These are phyloP conservation scores for Trypanosoma cruzi DNA, from an alignment of 208 protist species.

Conservation along the genomic window DNA sequence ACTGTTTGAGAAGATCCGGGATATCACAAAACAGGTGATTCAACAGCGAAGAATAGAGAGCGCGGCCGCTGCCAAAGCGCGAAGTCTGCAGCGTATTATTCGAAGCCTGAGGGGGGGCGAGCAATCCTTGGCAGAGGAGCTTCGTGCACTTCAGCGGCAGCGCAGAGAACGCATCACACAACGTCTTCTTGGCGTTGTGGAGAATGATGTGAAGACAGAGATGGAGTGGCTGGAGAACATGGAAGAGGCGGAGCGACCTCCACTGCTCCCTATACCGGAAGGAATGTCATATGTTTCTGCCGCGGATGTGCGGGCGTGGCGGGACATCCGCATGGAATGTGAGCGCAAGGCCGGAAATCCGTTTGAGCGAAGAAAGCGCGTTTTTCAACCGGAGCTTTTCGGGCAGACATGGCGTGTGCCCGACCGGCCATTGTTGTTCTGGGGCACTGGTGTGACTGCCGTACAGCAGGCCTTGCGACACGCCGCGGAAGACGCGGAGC, in stretches of 20 bases:
- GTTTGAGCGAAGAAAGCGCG: constrained; percentile 33
- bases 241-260: constrained; percentile 81
- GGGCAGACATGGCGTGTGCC: constrained; percentile 75
- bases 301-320: constrained; percentile 69
- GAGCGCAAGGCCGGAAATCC: constrained; percentile 51
- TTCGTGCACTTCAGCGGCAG: constrained; percentile 46
- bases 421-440: constrained; percentile 85
- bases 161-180: constrained; percentile 45
- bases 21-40: constrained; percentile 37
- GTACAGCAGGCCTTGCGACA: constrained; percentile 88
- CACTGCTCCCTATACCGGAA: constrained; percentile 81
- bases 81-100: constrained; percentile 20
- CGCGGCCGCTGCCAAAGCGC: constrained; percentile 22
- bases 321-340: constrained; percentile 51
- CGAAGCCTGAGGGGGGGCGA: constrained; percentile 21
- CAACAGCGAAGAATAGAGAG: constrained; percentile 31
- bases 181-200: constrained; percentile 63
- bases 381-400: constrained; percentile 62
- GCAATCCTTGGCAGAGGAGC: constrained; percentile 27
- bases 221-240: constrained; percentile 81
- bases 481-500: constrained; percentile 78
- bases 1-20: constrained; percentile 74
- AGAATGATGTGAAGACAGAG: constrained; percentile 74
- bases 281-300: constrained; percentile 87
- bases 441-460: constrained; percentile 72